Percentiles rank a stretch among this genome's conserved stretches.
These are phyloP conservation scores for Areca catechu DNA, from an alignment of 176 grass and related monocot genomes.

Conservation along the genomic window DNA sequence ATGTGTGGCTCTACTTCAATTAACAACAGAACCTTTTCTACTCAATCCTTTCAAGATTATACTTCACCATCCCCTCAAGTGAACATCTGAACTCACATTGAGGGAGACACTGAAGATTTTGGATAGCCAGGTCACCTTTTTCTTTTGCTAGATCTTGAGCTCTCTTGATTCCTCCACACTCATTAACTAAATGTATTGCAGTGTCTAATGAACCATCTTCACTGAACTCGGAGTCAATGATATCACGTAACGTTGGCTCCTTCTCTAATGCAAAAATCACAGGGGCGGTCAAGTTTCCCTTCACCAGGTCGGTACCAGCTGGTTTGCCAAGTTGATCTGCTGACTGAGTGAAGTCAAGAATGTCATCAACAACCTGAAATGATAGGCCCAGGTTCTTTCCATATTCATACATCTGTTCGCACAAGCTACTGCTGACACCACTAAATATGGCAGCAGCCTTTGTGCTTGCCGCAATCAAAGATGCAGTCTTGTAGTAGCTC, in stretches of 20 bases:
- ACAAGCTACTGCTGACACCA: constrained; percentile 26
- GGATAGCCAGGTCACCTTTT: constrained; percentile 48
- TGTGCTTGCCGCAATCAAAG: constrained; percentile 77
- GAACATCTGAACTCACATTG: constrained; percentile 50
- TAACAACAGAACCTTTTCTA: constrained; percentile 11
- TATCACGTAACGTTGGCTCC: constrained; percentile 49
- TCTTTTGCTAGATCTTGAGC: constrained; percentile 72
- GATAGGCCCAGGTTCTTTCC: constrained; percentile 80
- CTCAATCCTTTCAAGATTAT: constrained; percentile 86
- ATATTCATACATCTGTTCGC: constrained; percentile 81
- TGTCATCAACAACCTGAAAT: constrained; percentile 91
- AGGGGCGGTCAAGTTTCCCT: constrained; percentile 74
- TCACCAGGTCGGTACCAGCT: constrained; percentile 53
- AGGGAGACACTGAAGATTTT: constrained; percentile 61
- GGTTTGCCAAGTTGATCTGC: constrained; percentile 86
- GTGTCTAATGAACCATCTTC: constrained; percentile 46
- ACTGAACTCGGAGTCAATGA: constrained; percentile 71
- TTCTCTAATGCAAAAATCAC: constrained; percentile 70
- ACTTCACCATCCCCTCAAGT: constrained; percentile 62
- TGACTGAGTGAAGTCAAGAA: constrained; percentile 93
- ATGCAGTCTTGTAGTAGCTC: constrained; percentile 94
- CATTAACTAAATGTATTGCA: constrained; percentile 56
- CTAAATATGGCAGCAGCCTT: constrained; percentile 85
- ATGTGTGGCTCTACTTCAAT: not conserved
- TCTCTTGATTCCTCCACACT: constrained; percentile 42